Base-by-base conservation (phyloP, 768 basidiomycete species). In the Collybia nuda region DNA sequence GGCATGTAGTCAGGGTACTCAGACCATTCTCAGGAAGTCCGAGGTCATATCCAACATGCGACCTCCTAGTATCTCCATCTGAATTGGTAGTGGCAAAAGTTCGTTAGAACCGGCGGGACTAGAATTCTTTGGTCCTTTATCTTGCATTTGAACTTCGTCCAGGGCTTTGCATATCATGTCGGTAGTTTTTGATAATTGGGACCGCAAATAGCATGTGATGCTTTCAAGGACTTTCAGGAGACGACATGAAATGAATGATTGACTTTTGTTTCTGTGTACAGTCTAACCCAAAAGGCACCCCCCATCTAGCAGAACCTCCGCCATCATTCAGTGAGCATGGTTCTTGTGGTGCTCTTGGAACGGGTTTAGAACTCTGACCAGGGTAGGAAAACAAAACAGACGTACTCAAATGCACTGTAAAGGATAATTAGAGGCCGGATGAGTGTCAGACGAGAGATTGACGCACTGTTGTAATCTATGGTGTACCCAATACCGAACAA, bases 401-500 rank as follows among this genome's bases (percentile, higher is more conserved):
- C 88, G 67, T 72, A 92, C 90, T 92, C 77, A 91, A 69, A 66
- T 92, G 90, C 86, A 91, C 90, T 91, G 55, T 5, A 62, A 56
- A 40, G 32, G 22, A 12, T 8, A 22, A 46, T 54, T 21, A 57
- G 46, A 47, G 53, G 43, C 47, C 1, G 15, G 28, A 49, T 22
- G n/a, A 46, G 38, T 35, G 17, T 39, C 6, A 50, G 40, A 52
- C 52, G 49, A 56, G 46, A 55, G 54, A 45, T 43, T 52, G 18
- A 86, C 91, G 67, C 69, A 93, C 90, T 89, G 72, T 92, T 85
- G 67, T 93, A 93, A 73, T 93, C 92, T 57, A 93, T 72, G 60
- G 89, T 89, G 71, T 94, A 95, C 22, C 91, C 87, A 61, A 93
- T 73, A 48, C 75, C 77, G 67, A 93, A 89, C 24, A 94, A 65